These are phyloP conservation scores for Oligophagozyma castellii DNA, from an alignment of 1,139 yeast genomes.

Conservation along the genomic window DNA sequence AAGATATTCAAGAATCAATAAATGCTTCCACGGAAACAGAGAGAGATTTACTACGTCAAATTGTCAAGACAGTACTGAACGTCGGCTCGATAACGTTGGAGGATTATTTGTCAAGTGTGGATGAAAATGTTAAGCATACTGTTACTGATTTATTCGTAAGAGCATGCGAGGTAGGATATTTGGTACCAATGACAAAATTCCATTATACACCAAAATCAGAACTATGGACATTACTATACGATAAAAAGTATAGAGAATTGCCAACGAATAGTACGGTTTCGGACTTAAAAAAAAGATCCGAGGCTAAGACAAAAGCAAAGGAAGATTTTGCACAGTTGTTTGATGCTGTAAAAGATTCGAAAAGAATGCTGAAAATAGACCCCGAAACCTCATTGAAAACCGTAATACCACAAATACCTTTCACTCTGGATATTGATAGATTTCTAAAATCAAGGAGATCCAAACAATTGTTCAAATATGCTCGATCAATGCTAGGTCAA, in stretches of 20 bases:
- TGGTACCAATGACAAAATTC: constrained; percentile 33
- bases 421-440: constrained; percentile 53
- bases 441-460: constrained; percentile 57
- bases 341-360: constrained; percentile 23
- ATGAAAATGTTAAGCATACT: constrained; percentile 7
- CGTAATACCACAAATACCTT: constrained; percentile 37
- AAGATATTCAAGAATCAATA: constrained; percentile 27
- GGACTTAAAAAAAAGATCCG: constrained; percentile 51
- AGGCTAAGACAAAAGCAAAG: constrained; percentile 51
- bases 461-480: constrained; percentile 47
- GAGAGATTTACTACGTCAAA: constrained; percentile 39
- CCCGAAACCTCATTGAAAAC: constrained; percentile 24
- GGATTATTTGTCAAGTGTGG: constrained; percentile 37
- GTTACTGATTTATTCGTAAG: constrained; percentile 15
- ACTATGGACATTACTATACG: constrained; percentile 41
- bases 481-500: constrained; percentile 56
- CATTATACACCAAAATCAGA: constrained; percentile 37
- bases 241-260: constrained; percentile 35
- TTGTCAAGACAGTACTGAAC: constrained; percentile 55
- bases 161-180: constrained; percentile 33
- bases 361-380: constrained; percentile 27
- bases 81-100: constrained; percentile 49
- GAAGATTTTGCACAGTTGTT: constrained; percentile 17
- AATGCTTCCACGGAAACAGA: not conserved
- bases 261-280: constrained; percentile 40